Base-by-base conservation (phyloP, 768 basidiomycete species). In the Boletus pseudo-olivaceus region DNA sequence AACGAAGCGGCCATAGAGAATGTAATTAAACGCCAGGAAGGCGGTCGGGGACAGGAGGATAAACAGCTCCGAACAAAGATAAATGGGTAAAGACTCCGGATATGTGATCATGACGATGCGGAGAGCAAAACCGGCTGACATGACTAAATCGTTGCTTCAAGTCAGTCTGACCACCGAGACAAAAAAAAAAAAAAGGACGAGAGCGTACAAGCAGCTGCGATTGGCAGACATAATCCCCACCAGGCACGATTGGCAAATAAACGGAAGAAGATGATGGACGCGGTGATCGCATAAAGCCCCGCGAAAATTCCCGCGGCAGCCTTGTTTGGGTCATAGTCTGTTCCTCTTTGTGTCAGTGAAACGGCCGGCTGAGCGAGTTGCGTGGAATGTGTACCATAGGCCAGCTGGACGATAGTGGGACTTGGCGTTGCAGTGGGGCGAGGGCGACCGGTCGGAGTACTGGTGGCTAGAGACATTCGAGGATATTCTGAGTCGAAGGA, bases 21-120 rank as follows among this genome's bases (percentile, higher is more conserved):
- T 67, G 43, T 70, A 72, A 48, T 72, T 64, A 38, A 69, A 73
- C 15, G 72, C 71, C 19, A 73, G 56, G 41, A 66, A 72, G 2
- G 61, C 50, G 4, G 67, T 59, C 1, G 71, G 72, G 4, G 67
- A 49, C 19, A 61, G 49, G 15, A 72, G 49, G 34, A 65, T 62
- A 11, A 71, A 55, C 11, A 73, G 17, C 12, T 35, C 4, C 30
- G 62, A 58, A 42, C 48, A 54, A 20, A 69, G 58, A 47, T 58
- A 60, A 30, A 57, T 38, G 4, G 54, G n/a, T 1, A 58, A 17
- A 7, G 63, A 62, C 40, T 70, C 61, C 1, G 56, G 69, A 39
- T 69, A 53, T 23, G 35, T 45, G 27, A 26, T 48, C 52, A 67
- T 40, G 4, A 35, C 49, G 19, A 64, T 59, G 20, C 69, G 65